A percentile compares a stretch with the other conserved stretches of the same genome.
Evolutionary conservation across 2,329 filamentous ascomycete species (phyloP).

Genomic region (Sordariomycetes sp.): DNA sequence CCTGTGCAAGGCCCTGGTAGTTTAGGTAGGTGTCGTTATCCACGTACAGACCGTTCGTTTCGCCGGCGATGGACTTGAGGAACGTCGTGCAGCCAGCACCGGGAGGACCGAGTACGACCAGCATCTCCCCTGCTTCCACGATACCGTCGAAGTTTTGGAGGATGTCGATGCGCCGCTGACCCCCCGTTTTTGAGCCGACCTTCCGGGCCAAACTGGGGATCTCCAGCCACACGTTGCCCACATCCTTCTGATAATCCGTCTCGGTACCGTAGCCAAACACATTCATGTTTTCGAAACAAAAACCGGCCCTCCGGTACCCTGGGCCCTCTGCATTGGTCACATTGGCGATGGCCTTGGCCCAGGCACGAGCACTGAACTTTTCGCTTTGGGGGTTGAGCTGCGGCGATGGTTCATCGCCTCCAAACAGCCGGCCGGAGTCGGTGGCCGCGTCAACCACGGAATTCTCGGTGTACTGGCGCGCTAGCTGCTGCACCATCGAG

Average conservation of each 20-base stretch:
- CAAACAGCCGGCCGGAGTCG: slow-evolving; percentile 31
- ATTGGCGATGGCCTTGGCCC: slow-evolving; percentile 46
- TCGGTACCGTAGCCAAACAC: slow-evolving; percentile 54
- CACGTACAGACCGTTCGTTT: slow-evolving; percentile 67
- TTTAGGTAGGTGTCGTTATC: slow-evolving; percentile 63
- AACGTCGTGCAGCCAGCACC: slow-evolving; percentile 69
- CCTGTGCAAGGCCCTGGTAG: slow-evolving; percentile 61
- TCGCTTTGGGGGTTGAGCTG: slow-evolving; percentile 34
- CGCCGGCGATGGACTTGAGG: slow-evolving; percentile 71
- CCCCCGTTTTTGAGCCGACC: slow-evolving; percentile 33
- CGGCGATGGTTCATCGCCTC: slow-evolving; percentile 30
- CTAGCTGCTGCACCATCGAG: slow-evolving; percentile 39
- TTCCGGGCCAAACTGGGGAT: slow-evolving; percentile 28
- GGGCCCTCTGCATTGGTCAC: slow-evolving; percentile 37
- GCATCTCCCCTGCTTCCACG: slow-evolving; percentile 59
- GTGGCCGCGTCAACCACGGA: slow-evolving; percentile 21
- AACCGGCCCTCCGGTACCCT: slow-evolving; percentile 45
- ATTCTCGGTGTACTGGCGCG: slow-evolving; percentile 38
- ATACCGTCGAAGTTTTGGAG: slow-evolving; percentile 54
- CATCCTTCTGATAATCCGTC: slow-evolving; percentile 59
- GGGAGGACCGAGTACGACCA: slow-evolving; percentile 61
- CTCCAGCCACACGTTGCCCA: slow-evolving; percentile 47
- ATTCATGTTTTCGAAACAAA: slow-evolving; percentile 54
- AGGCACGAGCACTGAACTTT: slow-evolving; percentile 40
- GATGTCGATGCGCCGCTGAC: slow-evolving; percentile 45